Percentiles rank a stretch among this genome's conserved stretches.
These are phyloP conservation scores for Colletotrichum cereale DNA, from an alignment of 2,329 filamentous ascomycete species.

Conservation along the genomic window DNA sequence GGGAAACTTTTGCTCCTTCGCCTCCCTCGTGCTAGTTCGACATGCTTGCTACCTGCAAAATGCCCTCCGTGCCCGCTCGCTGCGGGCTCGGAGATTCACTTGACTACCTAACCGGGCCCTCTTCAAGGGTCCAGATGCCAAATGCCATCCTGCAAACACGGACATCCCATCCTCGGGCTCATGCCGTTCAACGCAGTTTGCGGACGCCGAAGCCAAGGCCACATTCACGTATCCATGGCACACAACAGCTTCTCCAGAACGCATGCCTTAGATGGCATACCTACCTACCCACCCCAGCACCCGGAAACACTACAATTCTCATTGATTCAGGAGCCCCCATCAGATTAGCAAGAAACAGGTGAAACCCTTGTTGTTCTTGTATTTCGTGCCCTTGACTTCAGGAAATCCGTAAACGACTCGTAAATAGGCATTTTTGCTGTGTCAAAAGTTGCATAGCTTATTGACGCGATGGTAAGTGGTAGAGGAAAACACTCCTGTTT, in stretches of 20 bases:
- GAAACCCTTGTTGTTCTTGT: no score
- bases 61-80: neutral
- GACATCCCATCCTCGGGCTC: constrained; percentile 31
- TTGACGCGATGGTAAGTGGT: no score
- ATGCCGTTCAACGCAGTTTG: constrained; percentile 1
- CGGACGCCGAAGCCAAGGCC: constrained; percentile 17
- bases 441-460: no score
- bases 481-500: no score
- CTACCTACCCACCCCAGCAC: no score
- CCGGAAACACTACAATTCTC: no score
- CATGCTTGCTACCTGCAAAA: constrained; percentile 11
- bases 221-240: neutral
- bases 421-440: no score
- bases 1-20: constrained; percentile 28
- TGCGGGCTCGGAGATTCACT: neutral
- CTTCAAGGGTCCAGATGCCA: constrained; percentile 23
- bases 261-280: no score
- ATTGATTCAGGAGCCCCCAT: no score
- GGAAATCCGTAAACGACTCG: no score
- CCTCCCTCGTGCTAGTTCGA: constrained; percentile 8
- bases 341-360: no score
- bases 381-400: no score
- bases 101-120: neutral
- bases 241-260: neutral
- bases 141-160: constrained; percentile 31